phyloP scores from a whole-genome alignment of 176 grass and related monocot species.

The Carex kokanica region DNA sequence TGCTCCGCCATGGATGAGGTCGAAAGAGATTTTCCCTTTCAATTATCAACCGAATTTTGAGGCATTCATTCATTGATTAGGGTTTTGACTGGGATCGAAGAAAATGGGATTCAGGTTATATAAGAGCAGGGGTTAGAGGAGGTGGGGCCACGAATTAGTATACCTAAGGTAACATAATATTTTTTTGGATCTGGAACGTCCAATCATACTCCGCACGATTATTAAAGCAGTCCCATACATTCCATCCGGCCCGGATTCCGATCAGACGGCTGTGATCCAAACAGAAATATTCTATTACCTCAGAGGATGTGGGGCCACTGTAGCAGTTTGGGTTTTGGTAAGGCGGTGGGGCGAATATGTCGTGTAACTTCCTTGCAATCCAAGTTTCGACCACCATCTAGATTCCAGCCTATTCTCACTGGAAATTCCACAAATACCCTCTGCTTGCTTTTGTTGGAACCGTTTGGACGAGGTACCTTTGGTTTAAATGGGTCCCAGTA shows the following conservation, averaged over 20 bases:
- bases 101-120: background rate
- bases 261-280: too few species aligned
- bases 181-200: too few species aligned
- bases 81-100: background rate
- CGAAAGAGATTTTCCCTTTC: background rate
- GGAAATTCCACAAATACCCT: background rate
- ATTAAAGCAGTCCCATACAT: too few species aligned
- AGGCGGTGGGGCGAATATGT: slow-evolving; percentile 5
- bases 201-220: too few species aligned
- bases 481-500: background rate
- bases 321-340: background rate
- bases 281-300: too few species aligned
- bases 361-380: slow-evolving; percentile 41
- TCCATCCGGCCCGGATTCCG: too few species aligned
- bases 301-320: background rate
- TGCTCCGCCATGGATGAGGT: slow-evolving; percentile 32
- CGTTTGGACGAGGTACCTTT: too few species aligned
- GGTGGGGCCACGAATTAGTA: background rate
- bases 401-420: background rate
- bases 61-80: background rate
- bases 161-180: too few species aligned
- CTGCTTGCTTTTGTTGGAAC: background rate
- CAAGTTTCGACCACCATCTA: slow-evolving; percentile 27
- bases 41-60: background rate
- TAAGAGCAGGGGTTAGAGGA: slow-evolving; percentile 14